Evolutionary conservation across 2,329 filamentous ascomycete species (phyloP).

Genomic region (Talaromyces piceae): DNA sequence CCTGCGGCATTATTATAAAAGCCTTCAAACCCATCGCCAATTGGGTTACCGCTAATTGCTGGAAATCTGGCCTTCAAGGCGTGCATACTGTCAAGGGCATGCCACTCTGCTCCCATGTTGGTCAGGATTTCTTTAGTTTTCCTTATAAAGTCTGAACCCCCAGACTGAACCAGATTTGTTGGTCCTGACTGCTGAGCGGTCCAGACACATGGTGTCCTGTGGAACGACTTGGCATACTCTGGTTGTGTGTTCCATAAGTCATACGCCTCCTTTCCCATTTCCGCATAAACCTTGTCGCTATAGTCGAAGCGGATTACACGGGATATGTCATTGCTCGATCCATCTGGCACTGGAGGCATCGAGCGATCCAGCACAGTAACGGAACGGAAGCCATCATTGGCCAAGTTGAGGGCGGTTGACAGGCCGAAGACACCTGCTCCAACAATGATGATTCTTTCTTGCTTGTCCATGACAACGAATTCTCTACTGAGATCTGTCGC

Average conservation of each 20-base stretch:
- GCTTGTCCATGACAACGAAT: slow-evolving; percentile 23
- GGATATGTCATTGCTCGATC: slow-evolving; percentile 25
- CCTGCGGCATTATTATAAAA: slow-evolving; percentile 22
- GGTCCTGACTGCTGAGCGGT: not conserved
- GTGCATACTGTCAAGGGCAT: not conserved
- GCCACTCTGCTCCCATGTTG: not conserved
- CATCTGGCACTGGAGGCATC: slow-evolving; percentile 17
- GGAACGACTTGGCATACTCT: not conserved
- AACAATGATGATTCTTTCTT: slow-evolving; percentile 49
- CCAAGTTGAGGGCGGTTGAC: slow-evolving; percentile 37
- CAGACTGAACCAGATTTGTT: not conserved
- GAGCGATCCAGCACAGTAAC: slow-evolving; percentile 15
- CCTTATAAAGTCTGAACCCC: not conserved
- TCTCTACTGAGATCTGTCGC: not conserved
- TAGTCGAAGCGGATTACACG: slow-evolving; percentile 18
- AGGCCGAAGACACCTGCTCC: slow-evolving; percentile 23
- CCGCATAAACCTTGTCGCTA: not conserved
- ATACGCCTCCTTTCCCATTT: slow-evolving; percentile 1
- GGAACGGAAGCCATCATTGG: slow-evolving; percentile 11
- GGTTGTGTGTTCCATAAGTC: not conserved
- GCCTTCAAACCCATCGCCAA: slow-evolving; percentile 16
- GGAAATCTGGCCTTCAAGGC: not conserved
- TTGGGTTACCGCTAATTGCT: not conserved
- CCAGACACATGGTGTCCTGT: not conserved
- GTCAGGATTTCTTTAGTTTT: not conserved